phyloP scores from a whole-genome alignment of 1,284 basidiomycete species.

The Neotropicomus parvogracilis region DNA sequence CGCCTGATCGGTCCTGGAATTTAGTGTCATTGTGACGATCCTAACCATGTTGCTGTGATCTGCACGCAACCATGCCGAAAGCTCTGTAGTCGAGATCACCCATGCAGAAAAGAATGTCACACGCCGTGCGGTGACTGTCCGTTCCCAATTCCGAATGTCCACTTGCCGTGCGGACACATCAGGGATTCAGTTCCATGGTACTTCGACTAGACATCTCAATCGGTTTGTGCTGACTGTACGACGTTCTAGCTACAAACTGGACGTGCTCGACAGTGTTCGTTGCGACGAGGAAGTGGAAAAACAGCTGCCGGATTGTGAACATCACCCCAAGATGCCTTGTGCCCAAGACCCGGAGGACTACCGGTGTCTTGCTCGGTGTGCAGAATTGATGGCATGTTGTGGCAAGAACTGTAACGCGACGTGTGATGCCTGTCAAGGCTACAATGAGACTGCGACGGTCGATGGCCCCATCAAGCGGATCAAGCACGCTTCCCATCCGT shows the following conservation, averaged over 20 bases:
- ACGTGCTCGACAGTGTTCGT: constrained; percentile 41
- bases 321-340: constrained; percentile 46
- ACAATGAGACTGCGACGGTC: constrained; percentile 8
- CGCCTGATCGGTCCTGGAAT: background rate
- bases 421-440: constrained; percentile 53
- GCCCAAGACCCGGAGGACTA: constrained; percentile 39
- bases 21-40: constrained; percentile 68
- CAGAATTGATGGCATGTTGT: constrained; percentile 50
- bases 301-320: constrained; percentile 55
- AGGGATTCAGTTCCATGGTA: constrained; percentile 53
- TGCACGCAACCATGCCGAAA: constrained; percentile 53
- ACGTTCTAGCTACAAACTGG: constrained; percentile 44
- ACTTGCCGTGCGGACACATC: constrained; percentile 63
- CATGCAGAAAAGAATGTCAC: constrained; percentile 55
- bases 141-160: constrained; percentile 45
- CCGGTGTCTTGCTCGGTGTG: constrained; percentile 45
- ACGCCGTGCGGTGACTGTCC: constrained; percentile 55
- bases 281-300: constrained; percentile 48
- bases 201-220: constrained; percentile 16
- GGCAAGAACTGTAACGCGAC: constrained; percentile 45
- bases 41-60: constrained; percentile 46
- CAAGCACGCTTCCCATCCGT: constrained; percentile 48
- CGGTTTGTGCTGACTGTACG: constrained; percentile 4
- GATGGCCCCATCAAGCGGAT: constrained; percentile 25
- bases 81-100: constrained; percentile 56